Conservation (phyloP, 345 rosid genomes). For the Euphorbia pulcherrima region DNA sequence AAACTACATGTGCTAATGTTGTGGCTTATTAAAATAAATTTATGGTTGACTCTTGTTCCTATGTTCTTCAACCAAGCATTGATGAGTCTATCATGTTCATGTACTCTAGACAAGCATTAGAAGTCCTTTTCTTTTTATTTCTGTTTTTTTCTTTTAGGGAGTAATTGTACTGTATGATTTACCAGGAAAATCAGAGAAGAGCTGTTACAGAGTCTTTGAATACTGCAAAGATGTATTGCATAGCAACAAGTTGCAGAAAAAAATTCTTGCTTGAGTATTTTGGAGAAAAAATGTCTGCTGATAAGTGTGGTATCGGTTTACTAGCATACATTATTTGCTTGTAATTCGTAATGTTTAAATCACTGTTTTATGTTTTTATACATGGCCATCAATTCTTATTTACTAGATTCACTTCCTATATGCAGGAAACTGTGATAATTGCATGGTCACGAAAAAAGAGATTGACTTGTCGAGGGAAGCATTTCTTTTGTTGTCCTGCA, state of each 20-base stretch:
- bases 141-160: background rate
- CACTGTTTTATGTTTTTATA: background rate
- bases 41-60: background rate
- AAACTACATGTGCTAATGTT: background rate
- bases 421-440: conserved; percentile 54
- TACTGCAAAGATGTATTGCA: conserved; percentile 41
- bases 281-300: conserved; percentile 34
- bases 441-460: conserved; percentile 31
- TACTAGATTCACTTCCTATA: conserved; percentile 6
- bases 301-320: conserved; percentile 37
- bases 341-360: background rate
- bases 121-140: background rate
- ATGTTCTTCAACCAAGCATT: background rate
- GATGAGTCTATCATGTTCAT: conserved; percentile 5
- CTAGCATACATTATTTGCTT: background rate
- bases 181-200: conserved; percentile 40
- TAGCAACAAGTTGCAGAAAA: conserved; percentile 41
- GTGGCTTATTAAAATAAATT: conserved; percentile 1
- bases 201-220: conserved; percentile 35
- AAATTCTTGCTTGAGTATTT: conserved; percentile 46
- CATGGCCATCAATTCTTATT: background rate
- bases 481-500: conserved; percentile 36
- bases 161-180: conserved; percentile 9
- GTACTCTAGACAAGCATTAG: conserved; percentile 1
- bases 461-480: conserved; percentile 44